These are phyloP conservation scores for Spirogloea muscicola DNA, from an alignment of 139 green algal species.

Conservation along the genomic window DNA sequence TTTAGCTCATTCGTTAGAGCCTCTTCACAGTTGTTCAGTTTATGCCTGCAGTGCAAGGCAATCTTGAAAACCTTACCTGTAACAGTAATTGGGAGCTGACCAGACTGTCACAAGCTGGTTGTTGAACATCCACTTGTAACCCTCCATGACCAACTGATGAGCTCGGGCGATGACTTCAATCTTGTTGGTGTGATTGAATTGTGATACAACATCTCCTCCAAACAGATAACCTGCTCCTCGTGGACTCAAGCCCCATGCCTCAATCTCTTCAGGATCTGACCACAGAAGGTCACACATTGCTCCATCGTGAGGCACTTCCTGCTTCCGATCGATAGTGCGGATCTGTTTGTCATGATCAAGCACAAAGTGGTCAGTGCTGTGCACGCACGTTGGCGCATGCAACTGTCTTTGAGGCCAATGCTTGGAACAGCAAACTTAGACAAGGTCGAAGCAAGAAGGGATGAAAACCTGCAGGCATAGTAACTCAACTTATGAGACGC, in stretches of 20 bases:
- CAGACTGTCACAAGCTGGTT: slow-evolving; percentile 95
- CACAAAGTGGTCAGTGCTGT: neutral
- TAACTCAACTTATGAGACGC: too few relatives aligned
- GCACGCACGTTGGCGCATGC: neutral
- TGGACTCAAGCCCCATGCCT: slow-evolving; percentile 87
- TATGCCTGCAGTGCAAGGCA: too few relatives aligned
- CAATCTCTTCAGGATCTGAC: slow-evolving; percentile 93
- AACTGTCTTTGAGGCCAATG: too few relatives aligned
- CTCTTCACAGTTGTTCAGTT: too few relatives aligned
- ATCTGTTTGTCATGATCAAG: slow-evolving; percentile 68
- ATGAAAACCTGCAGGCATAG: too few relatives aligned
- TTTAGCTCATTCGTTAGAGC: too few relatives aligned
- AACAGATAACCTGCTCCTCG: slow-evolving; percentile 93
- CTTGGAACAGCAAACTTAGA: too few relatives aligned
- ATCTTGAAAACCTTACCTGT: slow-evolving; percentile 63
- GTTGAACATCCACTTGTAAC: slow-evolving; percentile 99
- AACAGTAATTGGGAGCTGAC: slow-evolving; percentile 99
- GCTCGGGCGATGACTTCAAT: slow-evolving; percentile 84
- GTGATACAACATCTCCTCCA: slow-evolving; percentile 79
- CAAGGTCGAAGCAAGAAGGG: too few relatives aligned
- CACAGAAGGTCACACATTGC: slow-evolving; percentile 97
- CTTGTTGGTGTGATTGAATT: slow-evolving; percentile 43
- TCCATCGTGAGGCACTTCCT: slow-evolving; percentile 96
- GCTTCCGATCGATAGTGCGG: slow-evolving; percentile 93
- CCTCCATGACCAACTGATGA: slow-evolving; percentile 99